A percentile compares a stretch with the other conserved stretches of the same genome.
Evolutionary conservation across 495 filamentous ascomycete genomes (phyloP).

Genomic region (Tuber magnatum): DNA sequence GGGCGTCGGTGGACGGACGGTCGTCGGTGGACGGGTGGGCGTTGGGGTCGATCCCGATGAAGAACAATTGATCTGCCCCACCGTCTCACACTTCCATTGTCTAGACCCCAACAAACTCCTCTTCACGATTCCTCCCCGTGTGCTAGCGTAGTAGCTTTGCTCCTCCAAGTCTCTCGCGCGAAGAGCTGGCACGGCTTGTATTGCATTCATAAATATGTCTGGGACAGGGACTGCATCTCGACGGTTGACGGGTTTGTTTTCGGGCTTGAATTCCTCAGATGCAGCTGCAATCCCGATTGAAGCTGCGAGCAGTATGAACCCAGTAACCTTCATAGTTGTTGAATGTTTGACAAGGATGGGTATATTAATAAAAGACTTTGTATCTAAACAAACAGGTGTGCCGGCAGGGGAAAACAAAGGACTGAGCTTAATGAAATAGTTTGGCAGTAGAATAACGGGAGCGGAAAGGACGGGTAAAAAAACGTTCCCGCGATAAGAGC

Average conservation of each 20-base stretch:
- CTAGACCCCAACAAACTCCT: background rate
- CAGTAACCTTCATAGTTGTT: background rate
- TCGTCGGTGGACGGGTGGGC: constrained; percentile 4
- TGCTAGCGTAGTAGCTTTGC: background rate
- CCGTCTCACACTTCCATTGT: constrained; percentile 12
- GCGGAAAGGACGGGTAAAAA: background rate
- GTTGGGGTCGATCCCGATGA: too few relatives aligned
- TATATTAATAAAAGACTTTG: background rate
- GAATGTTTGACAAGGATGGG: background rate
- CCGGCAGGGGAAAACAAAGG: background rate
- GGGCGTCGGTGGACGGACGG: too few relatives aligned
- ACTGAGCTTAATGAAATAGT: background rate
- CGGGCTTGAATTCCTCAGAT: background rate
- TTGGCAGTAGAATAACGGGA: background rate
- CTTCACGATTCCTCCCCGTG: background rate
- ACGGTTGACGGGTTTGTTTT: background rate
- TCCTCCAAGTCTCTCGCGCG: background rate
- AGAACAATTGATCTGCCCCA: constrained; percentile 12
- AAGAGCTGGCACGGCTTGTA: background rate
- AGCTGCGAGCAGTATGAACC: background rate
- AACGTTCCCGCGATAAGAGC: fast-evolving
- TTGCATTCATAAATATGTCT: background rate
- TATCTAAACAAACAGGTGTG: background rate
- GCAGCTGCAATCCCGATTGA: background rate
- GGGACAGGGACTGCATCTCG: background rate